These are phyloP conservation scores for Xylariaceae sp. DNA, from an alignment of 2,329 filamentous ascomycete species.

Conservation along the genomic window DNA sequence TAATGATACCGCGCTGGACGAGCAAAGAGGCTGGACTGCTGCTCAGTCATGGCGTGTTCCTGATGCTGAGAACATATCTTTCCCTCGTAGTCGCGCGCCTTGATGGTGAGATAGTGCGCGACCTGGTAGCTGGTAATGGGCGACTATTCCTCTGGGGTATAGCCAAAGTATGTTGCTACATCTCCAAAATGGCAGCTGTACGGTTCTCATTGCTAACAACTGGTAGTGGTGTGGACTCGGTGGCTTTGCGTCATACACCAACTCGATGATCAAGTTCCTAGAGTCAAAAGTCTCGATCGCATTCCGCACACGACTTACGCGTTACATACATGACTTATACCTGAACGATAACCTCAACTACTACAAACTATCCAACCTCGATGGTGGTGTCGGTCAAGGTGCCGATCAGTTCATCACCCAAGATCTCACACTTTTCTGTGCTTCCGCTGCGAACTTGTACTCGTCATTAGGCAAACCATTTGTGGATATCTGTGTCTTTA, in stretches of 20 bases:
- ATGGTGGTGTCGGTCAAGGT: constrained; percentile 86
- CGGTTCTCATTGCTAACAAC: constrained; percentile 9
- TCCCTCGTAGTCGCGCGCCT: constrained; percentile 88
- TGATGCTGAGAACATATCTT: constrained; percentile 89
- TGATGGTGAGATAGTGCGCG: constrained; percentile 93
- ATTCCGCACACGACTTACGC: constrained; percentile 87
- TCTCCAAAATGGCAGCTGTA: neutral
- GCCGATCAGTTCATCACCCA: constrained; percentile 98
- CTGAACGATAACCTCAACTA: constrained; percentile 93
- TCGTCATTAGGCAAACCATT: constrained; percentile 96
- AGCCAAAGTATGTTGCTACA: constrained; percentile 54
- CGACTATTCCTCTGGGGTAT: constrained; percentile 85
- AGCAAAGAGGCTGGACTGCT: constrained; percentile 93
- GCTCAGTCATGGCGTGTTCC: constrained; percentile 81
- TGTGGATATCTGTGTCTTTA: constrained; percentile 96
- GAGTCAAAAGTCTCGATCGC: constrained; percentile 98
- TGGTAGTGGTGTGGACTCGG: constrained; percentile 83
- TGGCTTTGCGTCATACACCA: constrained; percentile 91
- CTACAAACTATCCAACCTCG: constrained; percentile 89
- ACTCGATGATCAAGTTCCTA: constrained; percentile 98
- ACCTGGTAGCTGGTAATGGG: constrained; percentile 92
- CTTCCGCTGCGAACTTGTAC: constrained; percentile 85
- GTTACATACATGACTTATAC: constrained; percentile 97
- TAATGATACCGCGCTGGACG: constrained; percentile 93
- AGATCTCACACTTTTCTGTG: constrained; percentile 92